Evolutionary conservation across 257 asterid species (phyloP).

Genomic region (Rehmannia glutinosa): DNA sequence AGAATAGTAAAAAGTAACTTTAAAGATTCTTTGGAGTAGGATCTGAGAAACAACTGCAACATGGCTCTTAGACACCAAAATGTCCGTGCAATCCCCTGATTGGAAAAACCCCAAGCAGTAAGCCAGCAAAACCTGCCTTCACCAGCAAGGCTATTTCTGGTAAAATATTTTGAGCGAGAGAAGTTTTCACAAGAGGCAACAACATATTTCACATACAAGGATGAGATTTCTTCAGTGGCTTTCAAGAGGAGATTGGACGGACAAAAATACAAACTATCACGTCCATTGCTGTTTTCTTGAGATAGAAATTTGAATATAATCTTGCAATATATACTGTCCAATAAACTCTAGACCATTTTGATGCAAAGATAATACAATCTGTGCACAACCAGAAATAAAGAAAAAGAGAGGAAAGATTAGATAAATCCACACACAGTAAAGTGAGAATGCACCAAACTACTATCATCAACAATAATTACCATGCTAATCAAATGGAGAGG

Average conservation of each 20-base stretch:
- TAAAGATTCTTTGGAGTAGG: slow-evolving; percentile 33
- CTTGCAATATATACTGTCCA: slow-evolving; percentile 52
- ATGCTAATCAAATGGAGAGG: slow-evolving; percentile 52
- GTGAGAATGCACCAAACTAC: slow-evolving; percentile 21
- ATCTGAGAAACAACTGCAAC: slow-evolving; percentile 55
- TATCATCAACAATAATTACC: slow-evolving; percentile 51
- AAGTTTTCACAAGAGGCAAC: slow-evolving; percentile 48
- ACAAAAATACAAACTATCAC: slow-evolving; percentile 28
- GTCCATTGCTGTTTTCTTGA: slow-evolving; percentile 30
- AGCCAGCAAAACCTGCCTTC: slow-evolving; percentile 36
- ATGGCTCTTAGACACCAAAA: slow-evolving; percentile 54
- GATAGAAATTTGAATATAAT: slow-evolving; percentile 38
- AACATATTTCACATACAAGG: slow-evolving; percentile 51
- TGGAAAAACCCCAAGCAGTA: slow-evolving; percentile 49
- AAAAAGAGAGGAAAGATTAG: slow-evolving; percentile 25
- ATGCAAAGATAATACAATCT: slow-evolving; percentile 53
- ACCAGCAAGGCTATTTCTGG: slow-evolving; percentile 29
- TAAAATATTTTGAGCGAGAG: slow-evolving; percentile 27
- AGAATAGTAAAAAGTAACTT: slow-evolving; percentile 36
- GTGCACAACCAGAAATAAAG: too few species aligned
- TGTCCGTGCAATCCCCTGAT: slow-evolving; percentile 45
- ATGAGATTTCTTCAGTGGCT: slow-evolving; percentile 59
- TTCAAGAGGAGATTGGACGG: slow-evolving; percentile 39
- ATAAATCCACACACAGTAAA: slow-evolving; percentile 19
- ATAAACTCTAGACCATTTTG: slow-evolving; percentile 54